Base-by-base conservation (phyloP, 2,329 filamentous ascomycete genomes). In the Talaromyces atroroseus region DNA sequence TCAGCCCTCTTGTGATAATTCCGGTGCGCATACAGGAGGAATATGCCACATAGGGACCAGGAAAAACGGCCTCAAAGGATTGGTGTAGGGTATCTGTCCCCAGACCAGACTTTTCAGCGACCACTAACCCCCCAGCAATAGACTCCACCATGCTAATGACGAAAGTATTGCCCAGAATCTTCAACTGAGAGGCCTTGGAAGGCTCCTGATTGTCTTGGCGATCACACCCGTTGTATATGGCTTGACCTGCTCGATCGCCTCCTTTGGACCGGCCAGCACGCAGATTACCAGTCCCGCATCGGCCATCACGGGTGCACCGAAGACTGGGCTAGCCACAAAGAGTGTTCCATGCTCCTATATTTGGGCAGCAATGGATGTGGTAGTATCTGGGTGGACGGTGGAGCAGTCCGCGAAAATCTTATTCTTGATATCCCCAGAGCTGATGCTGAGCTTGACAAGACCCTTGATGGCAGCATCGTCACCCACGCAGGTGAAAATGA, bases 381-480 rank as follows among this genome's bases (percentile, higher is more conserved):
- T 89, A 3, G 88, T 90, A 54, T 91, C 86, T 0, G 91, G 90
- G 70, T 92, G 88, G 32, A 96, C 83, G 23, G 91, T 96, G 2
- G 89, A 92, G 78, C 88, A 92, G 67, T 96, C 90, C 26, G 95
- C 81, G 62, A 96, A 86, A 16, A 94, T 76, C 75, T 95, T 96
- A 60, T 83, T 85, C 32, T 78, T 78, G 24, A 89, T 74, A 57
- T 83, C 75, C 16, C 46, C 7, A n/a, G 74, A 67, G 51, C 80
- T 65, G 5, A 90, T 74, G 34, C 87, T 80, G 3, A 78, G 68
- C 44, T 79, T 71, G 59, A 90, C 80, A 20, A 84, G 82, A 3
- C 80, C 74, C 57, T 83, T 80, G 48, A 94, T 83, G 5, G 88
- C 88, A 2, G 81, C 76, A 68, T 96, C 91, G 66, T 94, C 87